A percentile compares a stretch with the other conserved stretches of the same genome.
These are phyloP conservation scores for Casuarina glauca DNA, from an alignment of 306 rosid species.

Conservation along the genomic window DNA sequence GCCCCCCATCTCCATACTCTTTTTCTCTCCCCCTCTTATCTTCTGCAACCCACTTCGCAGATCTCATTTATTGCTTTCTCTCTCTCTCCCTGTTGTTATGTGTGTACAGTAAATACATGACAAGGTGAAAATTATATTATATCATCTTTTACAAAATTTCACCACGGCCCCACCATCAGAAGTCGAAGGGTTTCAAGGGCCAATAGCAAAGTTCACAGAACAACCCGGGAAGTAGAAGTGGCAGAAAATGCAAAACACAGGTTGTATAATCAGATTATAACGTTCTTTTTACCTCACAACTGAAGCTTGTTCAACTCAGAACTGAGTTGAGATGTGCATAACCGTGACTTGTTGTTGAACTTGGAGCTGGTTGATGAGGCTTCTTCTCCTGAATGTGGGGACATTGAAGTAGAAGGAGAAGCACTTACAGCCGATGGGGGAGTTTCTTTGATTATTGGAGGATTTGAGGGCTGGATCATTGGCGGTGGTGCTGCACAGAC, in stretches of 20 bases:
- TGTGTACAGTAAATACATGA: constrained; percentile 3
- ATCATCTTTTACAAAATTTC: constrained; percentile 3
- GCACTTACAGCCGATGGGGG: constrained; percentile 5
- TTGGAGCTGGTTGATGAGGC: constrained; percentile 8
- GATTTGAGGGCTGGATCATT: background rate
- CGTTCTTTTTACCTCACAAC: constrained; percentile 19
- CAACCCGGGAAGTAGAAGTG: constrained; percentile 8
- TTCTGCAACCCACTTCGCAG: constrained; percentile 32
- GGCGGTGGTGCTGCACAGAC: constrained; percentile 41
- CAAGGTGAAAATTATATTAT: background rate
- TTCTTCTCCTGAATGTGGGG: constrained; percentile 7
- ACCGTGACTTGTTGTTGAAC: background rate
- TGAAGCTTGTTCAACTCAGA: constrained; percentile 25
- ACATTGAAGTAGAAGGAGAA: constrained; percentile 1
- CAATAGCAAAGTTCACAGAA: constrained; percentile 8
- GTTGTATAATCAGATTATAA: constrained; percentile 11
- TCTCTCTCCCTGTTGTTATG: background rate
- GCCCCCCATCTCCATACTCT: constrained; percentile 5
- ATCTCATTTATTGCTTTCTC: constrained; percentile 26
- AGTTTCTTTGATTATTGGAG: constrained; percentile 13
- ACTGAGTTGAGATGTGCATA: constrained; percentile 6
- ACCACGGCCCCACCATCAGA: background rate
- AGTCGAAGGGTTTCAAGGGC: background rate
- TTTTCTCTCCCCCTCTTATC: constrained; percentile 22
- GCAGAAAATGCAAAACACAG: background rate